phyloP scores from a whole-genome alignment of 805 yeast genomes.

The Yamadazyma sp. region DNA sequence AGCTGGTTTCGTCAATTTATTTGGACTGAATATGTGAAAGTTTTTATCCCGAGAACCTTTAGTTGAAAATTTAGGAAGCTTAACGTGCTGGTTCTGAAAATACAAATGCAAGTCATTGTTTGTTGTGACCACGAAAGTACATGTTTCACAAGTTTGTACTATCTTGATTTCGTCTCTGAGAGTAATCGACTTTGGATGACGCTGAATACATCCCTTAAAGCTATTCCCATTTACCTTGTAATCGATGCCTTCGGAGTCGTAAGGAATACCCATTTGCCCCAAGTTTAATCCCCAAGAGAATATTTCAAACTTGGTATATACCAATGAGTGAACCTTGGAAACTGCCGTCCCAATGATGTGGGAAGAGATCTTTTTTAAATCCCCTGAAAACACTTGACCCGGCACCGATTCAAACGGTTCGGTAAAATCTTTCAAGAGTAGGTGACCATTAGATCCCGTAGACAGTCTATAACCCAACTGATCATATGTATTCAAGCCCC shows the following conservation, averaged over 20 bases:
- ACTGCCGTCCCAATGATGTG: constrained; percentile 50
- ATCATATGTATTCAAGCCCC: constrained; percentile 75
- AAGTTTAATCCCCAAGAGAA: constrained; percentile 76
- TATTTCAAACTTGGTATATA: constrained; percentile 48
- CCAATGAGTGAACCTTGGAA: constrained; percentile 70
- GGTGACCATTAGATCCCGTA: constrained; percentile 11
- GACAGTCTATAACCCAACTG: constrained; percentile 55
- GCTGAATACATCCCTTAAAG: constrained; percentile 39
- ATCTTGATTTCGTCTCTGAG: constrained; percentile 53
- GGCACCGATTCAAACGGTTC: constrained; percentile 41
- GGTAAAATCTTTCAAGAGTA: constrained; percentile 20
- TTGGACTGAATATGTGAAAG: constrained; percentile 57
- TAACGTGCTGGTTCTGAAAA: constrained; percentile 55
- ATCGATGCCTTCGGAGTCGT: constrained; percentile 19
- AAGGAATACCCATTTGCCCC: constrained; percentile 71
- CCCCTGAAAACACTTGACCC: constrained; percentile 40
- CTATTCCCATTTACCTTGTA: constrained; percentile 27
- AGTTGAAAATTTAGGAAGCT: constrained; percentile 42
- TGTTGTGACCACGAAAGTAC: constrained; percentile 63
- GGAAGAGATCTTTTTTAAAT: constrained; percentile 32
- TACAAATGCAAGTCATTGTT: constrained; percentile 64
- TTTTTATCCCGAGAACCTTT: constrained; percentile 37
- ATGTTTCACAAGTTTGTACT: constrained; percentile 64
- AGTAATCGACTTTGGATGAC: constrained; percentile 38
- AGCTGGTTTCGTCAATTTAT: constrained; percentile 43